Evolutionary conservation across 805 yeast species (phyloP), one percentile per base, ranked within the genome.

Genomic region (Saccharomycopsis sp.): DNA sequence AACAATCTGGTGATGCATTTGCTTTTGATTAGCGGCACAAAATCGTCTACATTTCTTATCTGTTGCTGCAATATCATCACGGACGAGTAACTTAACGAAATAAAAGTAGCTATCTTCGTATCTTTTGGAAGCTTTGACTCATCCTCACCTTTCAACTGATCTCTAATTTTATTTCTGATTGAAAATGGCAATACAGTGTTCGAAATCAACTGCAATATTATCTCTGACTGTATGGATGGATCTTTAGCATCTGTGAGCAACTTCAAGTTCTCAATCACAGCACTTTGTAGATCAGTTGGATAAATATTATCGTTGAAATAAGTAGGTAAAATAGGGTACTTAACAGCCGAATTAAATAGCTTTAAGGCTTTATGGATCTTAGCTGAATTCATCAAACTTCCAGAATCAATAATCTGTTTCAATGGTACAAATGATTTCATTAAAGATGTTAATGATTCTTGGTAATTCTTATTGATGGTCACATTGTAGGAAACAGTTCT

Each of bases 321-420:
- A 34, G 75, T 81, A 7, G 90, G 87, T 42, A 89, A 73, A 12
- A 87, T 77, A 0, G 96, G 96, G 68, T 87, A 90, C 47, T 88
- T 73, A 0, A 87, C 81, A 58, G 90, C 82, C 15, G 83, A 75
- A 64, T 81, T 82, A 66, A 93, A 77, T 3, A 84, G 71, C n/a
- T 72, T 73, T 42, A 89, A 69, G n/a, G 87, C 74, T 22, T 69
- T 73, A 50, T 75, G 79, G n/a, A 83, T 73, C 56, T 70, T 65
- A 5, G 65, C 70, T 58, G 70, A 25, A 63, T 65, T 20, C 72
- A 72, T 50, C 70, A 67, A 25, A 65, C 69, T 1, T 7, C 20
- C 49, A 17, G 9, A 5, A 63, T 62, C 24, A 64, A 73, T 64
- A 23, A 83, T 66, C 1, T 62, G 58, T 63, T 78, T 77, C 5